Evolutionary conservation across 495 filamentous ascomycete species (phyloP).

Genomic region (Aspergillus haitiensis): DNA sequence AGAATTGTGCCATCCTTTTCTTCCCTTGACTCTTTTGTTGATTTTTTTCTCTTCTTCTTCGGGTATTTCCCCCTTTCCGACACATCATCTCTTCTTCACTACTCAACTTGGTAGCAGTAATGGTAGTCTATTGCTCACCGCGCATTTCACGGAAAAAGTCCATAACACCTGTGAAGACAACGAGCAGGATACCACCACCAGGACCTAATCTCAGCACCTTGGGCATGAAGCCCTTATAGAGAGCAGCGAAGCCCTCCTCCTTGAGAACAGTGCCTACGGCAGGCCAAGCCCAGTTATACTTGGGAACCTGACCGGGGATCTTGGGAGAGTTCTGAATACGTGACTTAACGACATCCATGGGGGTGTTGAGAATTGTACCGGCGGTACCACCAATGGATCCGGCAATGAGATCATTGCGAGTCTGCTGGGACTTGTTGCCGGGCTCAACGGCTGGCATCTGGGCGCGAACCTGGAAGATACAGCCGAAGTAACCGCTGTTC

Average conservation of each 20-base stretch:
- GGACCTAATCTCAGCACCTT: constrained; percentile 90
- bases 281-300: constrained; percentile 98
- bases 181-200: constrained; percentile 86
- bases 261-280: constrained; percentile 79
- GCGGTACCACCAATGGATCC: constrained; percentile 86
- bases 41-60: not conserved
- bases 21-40: not conserved
- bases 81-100: not conserved
- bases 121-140: constrained; percentile 22
- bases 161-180: constrained; percentile 92
- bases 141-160: constrained; percentile 75
- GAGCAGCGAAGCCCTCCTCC: constrained; percentile 88
- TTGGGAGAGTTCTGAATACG: constrained; percentile 92
- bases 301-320: constrained; percentile 72
- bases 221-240: constrained; percentile 97
- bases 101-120: too few species aligned
- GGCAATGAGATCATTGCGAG: constrained; percentile 82
- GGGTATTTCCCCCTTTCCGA: not conserved
- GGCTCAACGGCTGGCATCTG: constrained; percentile 71
- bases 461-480: constrained; percentile 91
- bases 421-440: constrained; percentile 73
- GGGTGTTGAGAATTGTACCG: constrained; percentile 93
- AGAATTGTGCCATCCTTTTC: not conserved
- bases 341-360: constrained; percentile 96
- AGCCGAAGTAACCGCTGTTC: constrained; percentile 98